A percentile compares a stretch with the other conserved stretches of the same genome.
Conservation (phyloP, 352 stramenopile species). For the Phytopythium litorale region DNA sequence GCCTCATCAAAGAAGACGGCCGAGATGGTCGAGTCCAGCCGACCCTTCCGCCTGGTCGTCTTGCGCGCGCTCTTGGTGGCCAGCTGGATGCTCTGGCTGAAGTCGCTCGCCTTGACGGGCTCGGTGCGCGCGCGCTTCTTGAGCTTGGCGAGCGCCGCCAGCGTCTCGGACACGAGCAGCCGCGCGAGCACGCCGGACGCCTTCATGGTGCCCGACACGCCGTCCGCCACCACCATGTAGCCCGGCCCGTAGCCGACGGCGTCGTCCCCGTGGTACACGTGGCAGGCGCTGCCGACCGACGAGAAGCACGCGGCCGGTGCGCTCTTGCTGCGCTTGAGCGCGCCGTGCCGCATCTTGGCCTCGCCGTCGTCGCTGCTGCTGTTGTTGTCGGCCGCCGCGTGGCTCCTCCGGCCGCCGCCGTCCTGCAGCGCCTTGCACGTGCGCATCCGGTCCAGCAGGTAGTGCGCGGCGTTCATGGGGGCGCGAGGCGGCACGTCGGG, state of each 20-base stretch:
- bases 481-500: background rate
- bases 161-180: constrained; percentile 74
- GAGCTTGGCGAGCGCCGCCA: constrained; percentile 63
- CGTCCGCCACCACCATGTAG: constrained; percentile 86
- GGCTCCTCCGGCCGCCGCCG: constrained; percentile 9
- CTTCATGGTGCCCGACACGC: constrained; percentile 85
- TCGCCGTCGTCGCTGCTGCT: background rate
- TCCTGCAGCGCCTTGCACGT: constrained; percentile 60
- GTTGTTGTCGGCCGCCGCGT: background rate
- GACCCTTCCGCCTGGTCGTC: constrained; percentile 67
- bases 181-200: constrained; percentile 74
- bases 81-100: constrained; percentile 57
- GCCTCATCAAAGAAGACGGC: constrained; percentile 77
- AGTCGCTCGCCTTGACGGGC: constrained; percentile 53
- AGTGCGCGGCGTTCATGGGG: constrained; percentile 62
- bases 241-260: constrained; percentile 78
- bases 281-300: constrained; percentile 69
- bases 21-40: constrained; percentile 81
- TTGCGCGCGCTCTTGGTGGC: constrained; percentile 75
- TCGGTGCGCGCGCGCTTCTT: constrained; percentile 55
- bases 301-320: constrained; percentile 47
- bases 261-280: constrained; percentile 85
- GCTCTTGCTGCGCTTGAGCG: constrained; percentile 16
- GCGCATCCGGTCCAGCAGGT: constrained; percentile 71
- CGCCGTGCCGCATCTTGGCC: constrained; percentile 14